Conservation (phyloP, 2,329 filamentous ascomycete species). For the Penicillium aurantiogriseum region DNA sequence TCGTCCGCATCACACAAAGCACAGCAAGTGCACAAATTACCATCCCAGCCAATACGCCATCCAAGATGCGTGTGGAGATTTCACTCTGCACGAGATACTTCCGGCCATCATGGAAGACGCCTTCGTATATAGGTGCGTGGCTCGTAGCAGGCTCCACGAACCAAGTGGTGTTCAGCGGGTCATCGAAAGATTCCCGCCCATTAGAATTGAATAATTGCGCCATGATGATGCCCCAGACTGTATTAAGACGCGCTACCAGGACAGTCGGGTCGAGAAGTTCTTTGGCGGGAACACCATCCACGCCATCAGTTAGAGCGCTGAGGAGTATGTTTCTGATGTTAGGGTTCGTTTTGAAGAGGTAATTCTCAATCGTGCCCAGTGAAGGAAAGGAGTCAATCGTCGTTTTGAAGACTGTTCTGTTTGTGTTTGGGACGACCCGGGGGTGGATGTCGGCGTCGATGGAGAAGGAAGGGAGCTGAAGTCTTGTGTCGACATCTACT, state of each 20-base stretch:
- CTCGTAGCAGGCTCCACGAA: background rate
- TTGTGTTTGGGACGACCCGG: background rate
- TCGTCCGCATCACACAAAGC: slow-evolving; percentile 14
- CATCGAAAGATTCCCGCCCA: background rate
- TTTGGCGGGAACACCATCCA: background rate
- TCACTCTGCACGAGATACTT: slow-evolving; percentile 21
- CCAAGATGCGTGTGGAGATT: slow-evolving; percentile 21
- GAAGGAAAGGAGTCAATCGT: background rate
- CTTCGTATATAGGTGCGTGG: background rate
- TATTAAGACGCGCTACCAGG: background rate
- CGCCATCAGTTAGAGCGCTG: background rate
- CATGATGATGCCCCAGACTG: background rate
- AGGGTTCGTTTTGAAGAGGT: background rate
- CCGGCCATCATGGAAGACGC: background rate
- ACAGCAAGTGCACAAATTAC: slow-evolving; percentile 16
- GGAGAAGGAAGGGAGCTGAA: slow-evolving; percentile 6
- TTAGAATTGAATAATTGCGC: slow-evolving; percentile 1
- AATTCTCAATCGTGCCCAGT: background rate
- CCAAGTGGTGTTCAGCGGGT: background rate
- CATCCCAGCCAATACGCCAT: slow-evolving; percentile 21
- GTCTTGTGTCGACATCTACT: slow-evolving; percentile 1
- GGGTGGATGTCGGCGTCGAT: slow-evolving; percentile 5
- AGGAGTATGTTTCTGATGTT: background rate
- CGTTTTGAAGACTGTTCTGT: background rate
- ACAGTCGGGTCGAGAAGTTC: background rate